A percentile compares a stretch with the other conserved stretches of the same genome.
Conservation (phyloP, 1,139 yeast species). For the Wickerhamomyces sp. region DNA sequence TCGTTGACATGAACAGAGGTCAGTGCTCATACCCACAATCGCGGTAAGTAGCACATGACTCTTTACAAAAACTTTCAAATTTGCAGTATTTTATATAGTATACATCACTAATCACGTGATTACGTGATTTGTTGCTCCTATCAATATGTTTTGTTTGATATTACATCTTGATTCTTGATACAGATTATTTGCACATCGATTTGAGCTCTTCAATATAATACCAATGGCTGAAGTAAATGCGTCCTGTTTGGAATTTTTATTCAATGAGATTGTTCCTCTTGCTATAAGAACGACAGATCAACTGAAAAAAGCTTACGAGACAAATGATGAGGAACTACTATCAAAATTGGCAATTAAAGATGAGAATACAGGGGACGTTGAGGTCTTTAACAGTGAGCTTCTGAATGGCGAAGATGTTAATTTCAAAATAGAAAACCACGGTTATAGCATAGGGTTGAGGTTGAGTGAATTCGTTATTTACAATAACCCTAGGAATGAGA, state of each 20-base stretch:
- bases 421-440: conserved; percentile 61
- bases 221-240: conserved; percentile 36
- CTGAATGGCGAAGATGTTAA: conserved; percentile 49
- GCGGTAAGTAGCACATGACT: too few species aligned
- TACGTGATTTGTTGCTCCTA: background rate
- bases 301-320: conserved; percentile 19
- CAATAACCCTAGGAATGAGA: conserved; percentile 42
- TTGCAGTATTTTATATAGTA: too few species aligned
- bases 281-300: conserved; percentile 52
- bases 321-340: conserved; percentile 9
- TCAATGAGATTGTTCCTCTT: conserved; percentile 74
- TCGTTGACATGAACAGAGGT: too few species aligned
- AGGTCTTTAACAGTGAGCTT: conserved; percentile 33
- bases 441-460: conserved; percentile 70
- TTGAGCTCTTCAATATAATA: background rate
- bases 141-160: background rate
- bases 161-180: background rate
- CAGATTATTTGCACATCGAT: background rate
- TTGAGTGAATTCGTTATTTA: conserved; percentile 70
- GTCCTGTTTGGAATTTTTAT: conserved; percentile 51
- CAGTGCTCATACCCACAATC: too few species aligned
- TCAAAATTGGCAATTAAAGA: conserved; percentile 24
- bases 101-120: background rate
- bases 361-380: conserved; percentile 39
- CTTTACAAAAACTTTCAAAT: too few species aligned